Evolutionary conservation across 1,284 basidiomycete genomes (phyloP), one percentile per base, ranked within the genome.

Genomic region (Moesziomyces antarcticus): DNA sequence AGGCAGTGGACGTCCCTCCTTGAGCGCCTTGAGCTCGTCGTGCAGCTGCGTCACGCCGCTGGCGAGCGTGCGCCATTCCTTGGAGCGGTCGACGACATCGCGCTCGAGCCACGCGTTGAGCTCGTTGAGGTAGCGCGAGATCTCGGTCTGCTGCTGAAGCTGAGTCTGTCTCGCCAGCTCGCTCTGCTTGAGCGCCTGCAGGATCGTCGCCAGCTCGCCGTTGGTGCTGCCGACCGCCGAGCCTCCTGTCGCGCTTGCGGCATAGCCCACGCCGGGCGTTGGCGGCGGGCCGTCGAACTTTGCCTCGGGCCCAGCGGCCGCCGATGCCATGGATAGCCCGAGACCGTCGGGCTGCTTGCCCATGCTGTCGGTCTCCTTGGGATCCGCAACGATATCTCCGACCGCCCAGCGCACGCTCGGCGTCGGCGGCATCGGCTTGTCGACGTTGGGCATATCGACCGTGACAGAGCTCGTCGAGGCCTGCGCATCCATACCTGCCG

Each of bases 91-190:
- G 10, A 69, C 64, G 3, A 80, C 72, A 51, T 81, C 79, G 2
- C 62, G 49, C 48, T 81, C 79, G 10, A 81, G 55, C 79, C 79
- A 81, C 1, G 56, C 49, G 30, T 81, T 80, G 54, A 81, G 74
- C 60, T 81, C 78, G 66, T 78, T 79, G 47, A 81, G 64, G 42
- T 81, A 81, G 41, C 78, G 56, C 14, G 77, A 78, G 37, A 81
- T 79, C 47, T 81, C 78, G 27, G 67, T 67, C 40, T 80, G 78
- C 48, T 80, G 79, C 41, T 67, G 57, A 10, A 69, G 43, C 50
- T 81, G 77, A 10, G 61, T 67, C 50, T 75, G 62, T 11, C 78
- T 72, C 4, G 77, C 74, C 47, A 60, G 48, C 41, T 80, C 78
- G 50, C 67, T 74, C 53, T 77, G 74, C 37, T 69, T 66, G 40